Evolutionary conservation across 2,329 filamentous ascomycete species (phyloP).

Genomic region (Colletotrichum camelliae): DNA sequence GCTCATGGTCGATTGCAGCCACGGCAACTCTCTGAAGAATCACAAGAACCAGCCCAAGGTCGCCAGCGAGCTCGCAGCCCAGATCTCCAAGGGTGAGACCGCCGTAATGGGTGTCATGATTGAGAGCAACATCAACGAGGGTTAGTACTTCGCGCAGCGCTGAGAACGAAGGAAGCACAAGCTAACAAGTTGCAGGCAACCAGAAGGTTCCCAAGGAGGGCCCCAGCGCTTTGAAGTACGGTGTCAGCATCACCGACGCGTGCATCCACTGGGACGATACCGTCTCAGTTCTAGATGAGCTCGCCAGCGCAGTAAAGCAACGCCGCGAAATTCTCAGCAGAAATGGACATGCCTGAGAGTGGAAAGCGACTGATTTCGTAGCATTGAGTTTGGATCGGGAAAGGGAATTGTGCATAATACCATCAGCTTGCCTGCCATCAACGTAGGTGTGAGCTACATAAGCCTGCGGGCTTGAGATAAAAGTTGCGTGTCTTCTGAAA

Average conservation of each 20-base stretch:
- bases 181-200: slow-evolving; percentile 61
- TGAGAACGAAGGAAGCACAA: neutral
- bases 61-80: slow-evolving; percentile 78
- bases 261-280: slow-evolving; percentile 97
- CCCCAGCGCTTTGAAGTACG: slow-evolving; percentile 84
- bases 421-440: neutral
- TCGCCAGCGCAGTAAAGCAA: slow-evolving; percentile 82
- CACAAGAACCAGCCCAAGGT: slow-evolving; percentile 98
- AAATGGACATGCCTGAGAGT: slow-evolving; percentile 9
- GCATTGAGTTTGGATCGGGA: neutral
- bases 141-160: slow-evolving; percentile 46
- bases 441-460: neutral
- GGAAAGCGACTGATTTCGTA: neutral
- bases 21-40: slow-evolving; percentile 95
- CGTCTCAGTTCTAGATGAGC: slow-evolving; percentile 73
- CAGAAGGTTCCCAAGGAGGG: slow-evolving; percentile 93
- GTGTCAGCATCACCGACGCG: slow-evolving; percentile 95
- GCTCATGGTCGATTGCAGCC: slow-evolving; percentile 98
- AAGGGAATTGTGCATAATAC: neutral
- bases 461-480: neutral
- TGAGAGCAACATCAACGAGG: slow-evolving; percentile 95
- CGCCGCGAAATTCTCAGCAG: slow-evolving; percentile 57
- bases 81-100: slow-evolving; percentile 83
- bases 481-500: neutral
- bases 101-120: slow-evolving; percentile 99